phyloP scores from a whole-genome alignment of 83 land plant genomes.

The Picea engelmannii region DNA sequence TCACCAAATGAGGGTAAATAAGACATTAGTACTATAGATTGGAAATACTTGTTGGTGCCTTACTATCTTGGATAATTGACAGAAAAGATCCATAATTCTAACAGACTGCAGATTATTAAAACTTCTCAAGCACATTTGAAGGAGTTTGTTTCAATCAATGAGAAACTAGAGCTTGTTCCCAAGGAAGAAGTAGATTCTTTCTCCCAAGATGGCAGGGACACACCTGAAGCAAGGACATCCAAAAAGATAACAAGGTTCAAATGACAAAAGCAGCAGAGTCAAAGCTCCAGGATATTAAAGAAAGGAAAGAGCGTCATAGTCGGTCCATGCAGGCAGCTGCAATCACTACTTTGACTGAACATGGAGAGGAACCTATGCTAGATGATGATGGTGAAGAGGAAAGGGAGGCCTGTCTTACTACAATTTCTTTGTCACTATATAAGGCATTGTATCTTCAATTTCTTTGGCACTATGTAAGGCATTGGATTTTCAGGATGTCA shows the following conservation, averaged over 20 bases:
- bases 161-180: slow-evolving; percentile 86
- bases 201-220: slow-evolving; percentile 37
- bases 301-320: slow-evolving; percentile 83
- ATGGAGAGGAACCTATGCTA: slow-evolving; percentile 71
- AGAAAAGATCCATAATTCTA: slow-evolving; percentile 59
- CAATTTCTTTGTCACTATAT: no score
- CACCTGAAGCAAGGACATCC: slow-evolving; percentile 61
- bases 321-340: slow-evolving; percentile 90
- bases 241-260: slow-evolving; percentile 93
- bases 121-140: slow-evolving; percentile 69
- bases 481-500: no score
- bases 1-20: slow-evolving; percentile 78
- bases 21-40: no score
- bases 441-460: no score
- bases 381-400: slow-evolving; percentile 98
- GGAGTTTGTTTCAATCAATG: slow-evolving; percentile 88
- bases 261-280: slow-evolving; percentile 85
- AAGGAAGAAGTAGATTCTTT: slow-evolving; percentile 65
- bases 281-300: slow-evolving; percentile 85
- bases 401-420: slow-evolving; percentile 53
- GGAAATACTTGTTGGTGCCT: slow-evolving; percentile 29
- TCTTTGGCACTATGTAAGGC: no score
- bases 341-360: slow-evolving; percentile 59
- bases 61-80: slow-evolving; percentile 80
- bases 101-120: slow-evolving; percentile 67